Conservation (phyloP, 176 grass and related monocot species). For the Eragrostis nindensis region DNA sequence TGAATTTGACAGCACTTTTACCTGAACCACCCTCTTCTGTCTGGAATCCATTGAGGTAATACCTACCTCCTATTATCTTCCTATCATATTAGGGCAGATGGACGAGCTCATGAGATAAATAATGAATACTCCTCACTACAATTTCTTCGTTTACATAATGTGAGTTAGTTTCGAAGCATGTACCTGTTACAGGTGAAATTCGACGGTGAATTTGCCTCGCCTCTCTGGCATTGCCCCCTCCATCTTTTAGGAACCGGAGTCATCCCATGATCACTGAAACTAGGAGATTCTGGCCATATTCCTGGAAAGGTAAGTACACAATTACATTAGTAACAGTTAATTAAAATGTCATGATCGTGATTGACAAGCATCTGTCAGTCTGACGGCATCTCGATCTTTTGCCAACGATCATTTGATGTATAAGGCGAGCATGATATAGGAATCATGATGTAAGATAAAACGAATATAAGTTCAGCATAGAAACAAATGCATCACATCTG, state of each 20-base stretch:
- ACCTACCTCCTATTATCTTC: constrained; percentile 83
- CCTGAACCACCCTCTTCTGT: constrained; percentile 44
- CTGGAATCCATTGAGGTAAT: constrained; percentile 61
- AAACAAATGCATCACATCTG: not conserved
- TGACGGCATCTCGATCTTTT: not conserved
- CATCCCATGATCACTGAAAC: constrained; percentile 67
- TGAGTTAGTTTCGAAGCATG: not conserved
- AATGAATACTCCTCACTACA: not conserved
- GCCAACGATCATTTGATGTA: constrained; percentile 2
- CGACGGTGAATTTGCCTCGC: constrained; percentile 49
- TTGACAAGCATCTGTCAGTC: not conserved
- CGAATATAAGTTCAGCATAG: not conserved
- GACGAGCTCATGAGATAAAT: constrained; percentile 2
- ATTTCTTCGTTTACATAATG: not conserved
- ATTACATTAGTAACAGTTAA: not conserved
- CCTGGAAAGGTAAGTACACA: constrained; percentile 33
- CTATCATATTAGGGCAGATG: constrained; percentile 29
- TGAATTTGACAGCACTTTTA: constrained; percentile 26
- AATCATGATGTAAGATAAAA: constrained; percentile 1
- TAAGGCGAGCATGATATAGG: not conserved
- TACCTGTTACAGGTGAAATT: constrained; percentile 84
- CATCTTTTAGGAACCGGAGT: constrained; percentile 64
- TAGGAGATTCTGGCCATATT: constrained; percentile 85
- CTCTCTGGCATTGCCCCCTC: constrained; percentile 61
- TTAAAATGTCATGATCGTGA: constrained; percentile 4